Evolutionary conservation across 1,284 basidiomycete species (phyloP).

Genomic region (Fomes fomentarius): DNA sequence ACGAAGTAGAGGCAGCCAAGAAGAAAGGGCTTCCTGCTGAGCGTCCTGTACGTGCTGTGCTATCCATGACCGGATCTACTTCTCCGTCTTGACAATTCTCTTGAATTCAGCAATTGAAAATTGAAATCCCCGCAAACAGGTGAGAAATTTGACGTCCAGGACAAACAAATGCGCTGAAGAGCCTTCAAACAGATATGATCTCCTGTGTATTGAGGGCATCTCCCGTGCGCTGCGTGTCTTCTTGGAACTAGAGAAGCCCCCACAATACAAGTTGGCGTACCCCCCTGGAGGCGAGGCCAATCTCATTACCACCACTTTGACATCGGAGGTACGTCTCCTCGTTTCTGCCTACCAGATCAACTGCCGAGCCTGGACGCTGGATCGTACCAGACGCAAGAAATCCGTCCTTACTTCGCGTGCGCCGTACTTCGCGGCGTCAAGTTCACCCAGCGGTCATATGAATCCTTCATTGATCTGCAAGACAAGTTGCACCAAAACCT

Average conservation of each 20-base stretch:
- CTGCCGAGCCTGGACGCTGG: no score
- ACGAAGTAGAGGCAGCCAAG: constrained; percentile 81
- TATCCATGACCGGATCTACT: not conserved
- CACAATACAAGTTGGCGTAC: constrained; percentile 72
- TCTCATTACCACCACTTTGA: constrained; percentile 70
- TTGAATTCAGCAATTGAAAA: constrained; percentile 85
- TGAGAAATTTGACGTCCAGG: constrained; percentile 29
- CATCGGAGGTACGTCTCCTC: constrained; percentile 64
- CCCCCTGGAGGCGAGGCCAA: constrained; percentile 68
- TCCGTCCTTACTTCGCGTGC: constrained; percentile 91
- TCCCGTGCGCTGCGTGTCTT: constrained; percentile 88
- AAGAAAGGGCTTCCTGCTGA: constrained; percentile 84
- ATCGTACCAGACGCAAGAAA: constrained; percentile 82
- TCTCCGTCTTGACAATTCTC: not conserved
- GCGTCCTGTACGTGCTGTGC: constrained; percentile 67
- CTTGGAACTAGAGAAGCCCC: constrained; percentile 73
- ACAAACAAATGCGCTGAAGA: not conserved
- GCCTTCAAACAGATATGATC: constrained; percentile 77
- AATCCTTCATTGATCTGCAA: constrained; percentile 97
- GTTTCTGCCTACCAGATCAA: no score
- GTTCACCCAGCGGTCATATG: constrained; percentile 90
- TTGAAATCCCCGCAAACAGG: constrained; percentile 98
- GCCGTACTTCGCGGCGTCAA: constrained; percentile 90
- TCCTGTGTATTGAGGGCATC: constrained; percentile 97
- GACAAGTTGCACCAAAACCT: constrained; percentile 99